Conservation (phyloP, 805 yeast species). For the Schwanniomyces pseudopolymorphus region DNA sequence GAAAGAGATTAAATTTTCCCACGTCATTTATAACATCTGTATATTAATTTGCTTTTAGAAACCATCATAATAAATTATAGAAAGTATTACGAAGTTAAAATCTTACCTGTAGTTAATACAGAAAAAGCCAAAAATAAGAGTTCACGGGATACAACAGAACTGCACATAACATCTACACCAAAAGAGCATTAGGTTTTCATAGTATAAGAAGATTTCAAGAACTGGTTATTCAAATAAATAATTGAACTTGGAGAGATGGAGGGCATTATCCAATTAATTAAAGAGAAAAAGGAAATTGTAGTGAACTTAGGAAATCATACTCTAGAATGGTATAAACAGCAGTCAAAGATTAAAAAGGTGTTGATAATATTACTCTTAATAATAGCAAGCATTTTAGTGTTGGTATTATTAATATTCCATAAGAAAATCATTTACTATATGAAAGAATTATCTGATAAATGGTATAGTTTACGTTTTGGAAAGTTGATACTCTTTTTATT, state of each 20-base stretch:
- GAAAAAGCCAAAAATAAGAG: neutral
- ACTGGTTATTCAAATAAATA: neutral
- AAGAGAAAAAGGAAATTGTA: neutral
- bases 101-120: neutral
- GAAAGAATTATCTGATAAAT: conserved; percentile 45
- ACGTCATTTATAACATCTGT: neutral
- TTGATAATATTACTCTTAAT: conserved; percentile 13
- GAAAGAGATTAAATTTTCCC: conserved; percentile 16
- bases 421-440: conserved; percentile 32
- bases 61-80: neutral
- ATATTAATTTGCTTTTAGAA: neutral
- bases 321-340: conserved; percentile 19
- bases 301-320: neutral
- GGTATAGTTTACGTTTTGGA: conserved; percentile 42
- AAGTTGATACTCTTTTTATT: conserved; percentile 48
- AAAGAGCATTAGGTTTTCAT: neutral
- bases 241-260: neutral
- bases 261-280: neutral
- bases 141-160: neutral
- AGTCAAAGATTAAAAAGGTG: conserved; percentile 13
- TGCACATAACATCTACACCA: neutral
- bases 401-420: conserved; percentile 31
- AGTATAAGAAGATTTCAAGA: conserved; percentile 2
- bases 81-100: neutral
- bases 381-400: conserved; percentile 15